phyloP scores from a whole-genome alignment of 73 alveolate species.

The Blepharisma japonicum region DNA sequence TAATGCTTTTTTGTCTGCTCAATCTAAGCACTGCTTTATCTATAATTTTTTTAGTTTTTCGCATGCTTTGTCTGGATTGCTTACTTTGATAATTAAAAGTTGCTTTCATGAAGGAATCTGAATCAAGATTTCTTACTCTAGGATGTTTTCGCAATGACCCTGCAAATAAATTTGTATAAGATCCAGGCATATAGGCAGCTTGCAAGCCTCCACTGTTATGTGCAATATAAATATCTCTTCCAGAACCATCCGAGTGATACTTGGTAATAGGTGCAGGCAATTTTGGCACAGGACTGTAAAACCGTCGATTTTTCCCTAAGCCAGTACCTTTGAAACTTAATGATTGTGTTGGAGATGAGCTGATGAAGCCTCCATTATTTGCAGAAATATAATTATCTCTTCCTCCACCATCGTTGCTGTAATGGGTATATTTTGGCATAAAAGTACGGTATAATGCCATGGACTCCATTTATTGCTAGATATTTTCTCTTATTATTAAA shows the following conservation, averaged over 20 bases:
- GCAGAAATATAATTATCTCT: slow-evolving; percentile 38
- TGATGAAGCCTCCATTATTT: slow-evolving; percentile 38
- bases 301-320: neutral
- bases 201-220: slow-evolving; percentile 56
- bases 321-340: neutral
- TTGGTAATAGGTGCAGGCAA: slow-evolving; percentile 40
- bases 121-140: too few relatives aligned
- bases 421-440: slow-evolving; percentile 60
- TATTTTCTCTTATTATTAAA: too few relatives aligned
- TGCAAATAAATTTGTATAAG: too few relatives aligned
- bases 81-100: too few relatives aligned
- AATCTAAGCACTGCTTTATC: too few relatives aligned
- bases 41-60: too few relatives aligned
- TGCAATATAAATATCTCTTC: slow-evolving; percentile 56
- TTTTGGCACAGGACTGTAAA: slow-evolving; percentile 39
- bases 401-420: slow-evolving; percentile 42
- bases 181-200: too few relatives aligned
- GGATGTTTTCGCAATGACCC: too few relatives aligned
- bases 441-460: neutral
- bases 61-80: too few relatives aligned
- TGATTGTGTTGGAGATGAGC: neutral
- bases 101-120: too few relatives aligned
- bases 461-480: too few relatives aligned
- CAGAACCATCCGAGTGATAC: slow-evolving; percentile 62
- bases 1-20: too few relatives aligned